A percentile compares a stretch with the other conserved stretches of the same genome.
Evolutionary conservation across 148 eudicot species (phyloP).

Genomic region (Vaccinium corymbosum): DNA sequence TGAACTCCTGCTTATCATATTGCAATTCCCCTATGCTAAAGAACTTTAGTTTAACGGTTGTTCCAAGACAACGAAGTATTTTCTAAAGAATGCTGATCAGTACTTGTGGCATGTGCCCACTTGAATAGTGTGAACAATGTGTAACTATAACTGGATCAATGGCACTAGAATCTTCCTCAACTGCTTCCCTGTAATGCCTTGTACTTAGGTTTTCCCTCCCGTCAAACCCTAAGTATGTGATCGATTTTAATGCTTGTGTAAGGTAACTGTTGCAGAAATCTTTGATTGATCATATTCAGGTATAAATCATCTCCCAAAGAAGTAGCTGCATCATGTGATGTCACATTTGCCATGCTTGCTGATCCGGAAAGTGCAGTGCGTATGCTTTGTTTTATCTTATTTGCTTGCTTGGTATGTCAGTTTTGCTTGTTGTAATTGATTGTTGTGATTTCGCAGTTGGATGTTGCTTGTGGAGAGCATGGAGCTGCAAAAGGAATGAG

Average conservation of each 20-base stretch:
- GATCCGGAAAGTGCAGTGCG: conserved; percentile 99
- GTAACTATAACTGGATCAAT: not conserved
- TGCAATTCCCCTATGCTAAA: not conserved
- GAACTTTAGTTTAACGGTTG: not conserved
- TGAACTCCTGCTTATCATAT: not conserved
- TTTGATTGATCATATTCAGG: conserved; percentile 37
- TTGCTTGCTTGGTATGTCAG: conserved; percentile 13
- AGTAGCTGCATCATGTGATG: conserved; percentile 90
- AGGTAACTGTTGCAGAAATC: not conserved
- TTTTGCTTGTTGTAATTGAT: conserved; percentile 21
- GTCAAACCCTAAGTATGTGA: not conserved
- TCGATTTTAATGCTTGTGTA: not conserved
- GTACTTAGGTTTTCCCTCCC: not conserved
- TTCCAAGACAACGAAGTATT: not conserved
- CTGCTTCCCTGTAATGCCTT: not conserved
- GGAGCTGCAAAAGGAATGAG: conserved; percentile 85
- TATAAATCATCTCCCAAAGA: conserved; percentile 79
- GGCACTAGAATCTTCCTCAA: not conserved
- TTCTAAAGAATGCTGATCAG: not conserved
- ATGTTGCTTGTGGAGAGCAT: conserved; percentile 81
- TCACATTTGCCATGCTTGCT: conserved; percentile 98
- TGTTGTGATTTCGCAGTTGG: conserved; percentile 41
- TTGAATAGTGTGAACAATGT: not conserved
- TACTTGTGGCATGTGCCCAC: not conserved
- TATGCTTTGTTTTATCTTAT: conserved; percentile 31